Percentiles rank a stretch among this genome's conserved stretches.
Conservation (phyloP, 306 rosid species). For the Purshia tridentata region DNA sequence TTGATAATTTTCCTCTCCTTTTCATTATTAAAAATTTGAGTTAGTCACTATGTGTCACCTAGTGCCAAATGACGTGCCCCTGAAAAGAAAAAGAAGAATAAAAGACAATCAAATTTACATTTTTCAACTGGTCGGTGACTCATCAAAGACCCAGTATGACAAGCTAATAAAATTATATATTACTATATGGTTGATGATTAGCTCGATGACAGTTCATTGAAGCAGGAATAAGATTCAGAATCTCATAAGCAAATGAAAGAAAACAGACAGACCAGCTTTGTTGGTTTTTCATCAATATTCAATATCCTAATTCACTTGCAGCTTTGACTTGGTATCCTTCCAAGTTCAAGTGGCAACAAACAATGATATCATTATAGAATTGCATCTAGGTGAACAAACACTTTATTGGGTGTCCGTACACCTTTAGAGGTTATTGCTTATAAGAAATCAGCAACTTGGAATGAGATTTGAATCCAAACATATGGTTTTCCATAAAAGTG, state of each 20-base stretch:
- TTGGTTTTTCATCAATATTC: background rate
- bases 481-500: background rate
- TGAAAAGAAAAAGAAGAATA: slow-evolving; percentile 6
- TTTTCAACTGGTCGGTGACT: slow-evolving; percentile 49
- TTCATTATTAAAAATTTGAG: slow-evolving; percentile 19
- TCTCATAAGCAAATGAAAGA: slow-evolving; percentile 18
- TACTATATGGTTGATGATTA: background rate
- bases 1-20: slow-evolving; percentile 1
- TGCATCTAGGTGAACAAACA: background rate
- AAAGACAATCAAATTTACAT: slow-evolving; percentile 17
- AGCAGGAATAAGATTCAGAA: background rate
- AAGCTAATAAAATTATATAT: background rate
- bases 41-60: slow-evolving; percentile 34
- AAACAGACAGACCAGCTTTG: background rate
- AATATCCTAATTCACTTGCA: too few relatives aligned
- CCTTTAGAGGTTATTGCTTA: background rate
- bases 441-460: background rate
- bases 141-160: slow-evolving; percentile 35
- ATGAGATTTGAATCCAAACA: background rate
- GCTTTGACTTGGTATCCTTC: too few relatives aligned
- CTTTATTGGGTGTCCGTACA: slow-evolving; percentile 2
- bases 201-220: background rate
- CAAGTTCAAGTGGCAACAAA: too few relatives aligned
- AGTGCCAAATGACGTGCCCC: slow-evolving; percentile 44
- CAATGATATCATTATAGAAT: slow-evolving; percentile 3